phyloP scores from a whole-genome alignment of 352 stramenopile genomes.

The Globisporangium spiculum region DNA sequence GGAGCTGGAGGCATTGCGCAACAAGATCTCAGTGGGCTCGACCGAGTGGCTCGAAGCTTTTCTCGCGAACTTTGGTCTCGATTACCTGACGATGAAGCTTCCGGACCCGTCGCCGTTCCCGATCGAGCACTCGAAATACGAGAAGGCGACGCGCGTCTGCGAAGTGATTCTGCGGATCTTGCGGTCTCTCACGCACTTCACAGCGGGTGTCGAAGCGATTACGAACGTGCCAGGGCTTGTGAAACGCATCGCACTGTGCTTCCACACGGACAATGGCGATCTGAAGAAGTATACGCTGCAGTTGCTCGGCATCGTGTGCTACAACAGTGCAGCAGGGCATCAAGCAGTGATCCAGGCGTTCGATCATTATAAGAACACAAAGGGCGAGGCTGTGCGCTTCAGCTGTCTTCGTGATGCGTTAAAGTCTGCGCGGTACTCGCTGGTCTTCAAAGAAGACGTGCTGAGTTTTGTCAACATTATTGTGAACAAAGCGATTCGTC shows the following conservation, averaged over 20 bases:
- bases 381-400: slow-evolving; percentile 77
- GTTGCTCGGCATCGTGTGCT: slow-evolving; percentile 80
- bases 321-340: slow-evolving; percentile 83
- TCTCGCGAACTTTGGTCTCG: slow-evolving; percentile 66
- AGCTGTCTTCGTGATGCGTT: slow-evolving; percentile 79
- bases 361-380: slow-evolving; percentile 81
- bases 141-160: slow-evolving; percentile 73
- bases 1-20: slow-evolving; percentile 64
- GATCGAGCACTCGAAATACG: slow-evolving; percentile 75
- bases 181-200: slow-evolving; percentile 76
- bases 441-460: slow-evolving; percentile 88
- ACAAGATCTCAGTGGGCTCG: slow-evolving; percentile 67
- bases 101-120: slow-evolving; percentile 78
- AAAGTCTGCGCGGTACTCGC: slow-evolving; percentile 77
- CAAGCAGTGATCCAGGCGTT: slow-evolving; percentile 80
- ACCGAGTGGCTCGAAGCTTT: slow-evolving; percentile 81
- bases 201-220: slow-evolving; percentile 74
- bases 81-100: slow-evolving; percentile 87
- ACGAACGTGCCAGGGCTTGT: slow-evolving; percentile 79
- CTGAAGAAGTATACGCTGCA: slow-evolving; percentile 84
- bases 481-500: slow-evolving; percentile 83
- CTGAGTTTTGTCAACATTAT: slow-evolving; percentile 89
- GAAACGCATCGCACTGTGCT: slow-evolving; percentile 77
- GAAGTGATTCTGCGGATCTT: slow-evolving; percentile 77
- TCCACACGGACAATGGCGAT: slow-evolving; percentile 81